Base-by-base conservation (phyloP, 441 rosid species). In the Adansonia grandidieri region DNA sequence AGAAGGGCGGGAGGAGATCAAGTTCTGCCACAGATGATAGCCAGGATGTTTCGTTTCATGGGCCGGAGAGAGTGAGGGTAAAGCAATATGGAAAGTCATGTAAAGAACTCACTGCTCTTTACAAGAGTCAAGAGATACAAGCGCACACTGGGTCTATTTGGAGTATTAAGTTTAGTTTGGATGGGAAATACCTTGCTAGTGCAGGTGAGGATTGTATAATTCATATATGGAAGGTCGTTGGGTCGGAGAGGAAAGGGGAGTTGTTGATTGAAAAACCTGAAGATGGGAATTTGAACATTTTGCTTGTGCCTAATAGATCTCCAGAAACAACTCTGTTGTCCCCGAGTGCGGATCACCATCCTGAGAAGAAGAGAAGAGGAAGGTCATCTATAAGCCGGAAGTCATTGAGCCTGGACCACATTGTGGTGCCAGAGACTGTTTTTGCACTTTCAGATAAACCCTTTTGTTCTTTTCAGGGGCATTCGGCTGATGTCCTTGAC, bases 21-120 rank as follows among this genome's bases (percentile, higher is more conserved):
- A 96, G 99, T 84, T 96, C 99, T 6, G 99, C 97, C 44, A 97
- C 99, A 0, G 99, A 97, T 87, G 99, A 97, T 80, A 91, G 97
- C 81, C 99, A 92, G 77, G 98, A 97, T 75, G 89, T 84, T 44
- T 89, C 97, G 3, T 97, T 92, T 84, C 97, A 92, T 76, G 98
- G 91, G 22, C 91, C 90, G 0, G 94, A 91, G 78, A 85, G 91
- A 82, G 91, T 91, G 68, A 89, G 86, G 86, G 94, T 90, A 20
- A 86, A 80, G 77, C 96, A 90, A 79, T 90, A 90, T 66, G 94
- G 94, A 44, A 91, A 91, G 19, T 81, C 94, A 0, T 82, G 77
- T 65, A 91, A 91, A 79, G 96, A 91, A 80, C 85, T 91, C 9
- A 85, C 91, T 0, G 91, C 91, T 42, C 67, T 90, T 63, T 91